Conservation (phyloP, 371 early-diverging fungal species). For the Syncephalis plumigaleata region DNA sequence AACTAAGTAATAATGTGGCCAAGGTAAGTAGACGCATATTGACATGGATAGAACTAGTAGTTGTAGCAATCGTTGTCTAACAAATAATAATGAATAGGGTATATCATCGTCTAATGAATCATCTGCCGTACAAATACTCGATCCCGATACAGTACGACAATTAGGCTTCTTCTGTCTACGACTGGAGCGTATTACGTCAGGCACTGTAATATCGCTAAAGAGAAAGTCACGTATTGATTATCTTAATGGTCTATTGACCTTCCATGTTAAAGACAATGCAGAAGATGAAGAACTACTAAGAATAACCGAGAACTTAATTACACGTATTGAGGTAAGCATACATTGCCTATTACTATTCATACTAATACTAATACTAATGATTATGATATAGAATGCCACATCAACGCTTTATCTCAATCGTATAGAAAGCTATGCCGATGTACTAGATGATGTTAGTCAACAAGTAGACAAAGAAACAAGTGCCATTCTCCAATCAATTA, state of each 20-base stretch:
- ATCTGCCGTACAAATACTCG: slow-evolving; percentile 10
- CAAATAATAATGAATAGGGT: too few species aligned
- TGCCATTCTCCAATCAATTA: too few species aligned
- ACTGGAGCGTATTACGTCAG: slow-evolving; percentile 29
- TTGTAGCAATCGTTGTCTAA: too few species aligned
- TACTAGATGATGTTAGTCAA: slow-evolving; percentile 28
- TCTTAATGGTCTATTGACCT: slow-evolving; percentile 11
- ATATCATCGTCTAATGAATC: slow-evolving; percentile 3
- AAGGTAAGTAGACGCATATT: not conserved
- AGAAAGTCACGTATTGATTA: slow-evolving; percentile 12
- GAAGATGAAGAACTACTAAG: slow-evolving; percentile 32
- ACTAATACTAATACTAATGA: not conserved
- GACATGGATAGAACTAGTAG: too few species aligned
- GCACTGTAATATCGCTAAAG: slow-evolving; percentile 10
- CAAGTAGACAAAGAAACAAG: too few species aligned
- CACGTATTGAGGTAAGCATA: slow-evolving; percentile 23
- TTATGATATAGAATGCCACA: slow-evolving; percentile 25
- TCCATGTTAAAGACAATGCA: slow-evolving; percentile 28
- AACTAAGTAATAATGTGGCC: too few species aligned
- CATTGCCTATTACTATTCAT: too few species aligned
- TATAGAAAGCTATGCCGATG: slow-evolving; percentile 28
- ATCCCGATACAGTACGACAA: slow-evolving; percentile 19
- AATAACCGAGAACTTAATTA: slow-evolving; percentile 36
- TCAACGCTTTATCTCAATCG: slow-evolving; percentile 36
- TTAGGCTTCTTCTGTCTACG: slow-evolving; percentile 28